Evolutionary conservation across 1,284 basidiomycete species (phyloP).

Genomic region (Heterobasidion parviporum): DNA sequence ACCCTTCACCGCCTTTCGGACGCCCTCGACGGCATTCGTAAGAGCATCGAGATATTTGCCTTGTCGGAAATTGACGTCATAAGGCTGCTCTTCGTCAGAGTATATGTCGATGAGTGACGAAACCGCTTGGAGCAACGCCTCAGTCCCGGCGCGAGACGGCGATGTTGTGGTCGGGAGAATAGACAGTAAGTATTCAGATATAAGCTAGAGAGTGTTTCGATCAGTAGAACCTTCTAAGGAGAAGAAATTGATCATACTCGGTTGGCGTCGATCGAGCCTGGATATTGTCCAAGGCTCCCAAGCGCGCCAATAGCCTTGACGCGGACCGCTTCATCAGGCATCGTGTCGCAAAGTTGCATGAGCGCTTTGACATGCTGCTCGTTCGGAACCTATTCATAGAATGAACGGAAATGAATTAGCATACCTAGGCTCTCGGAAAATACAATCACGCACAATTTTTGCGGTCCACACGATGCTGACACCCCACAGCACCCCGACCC

Average conservation of each 20-base stretch:
- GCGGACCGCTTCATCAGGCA: constrained; percentile 45
- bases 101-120: constrained; percentile 93
- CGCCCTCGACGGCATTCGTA: constrained; percentile 30
- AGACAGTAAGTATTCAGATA: constrained; percentile 62
- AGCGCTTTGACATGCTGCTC: constrained; percentile 59
- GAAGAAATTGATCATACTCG: constrained; percentile 32
- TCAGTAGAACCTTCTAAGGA: constrained; percentile 12
- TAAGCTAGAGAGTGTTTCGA: constrained; percentile 35
- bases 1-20: constrained; percentile 37
- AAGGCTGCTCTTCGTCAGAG: constrained; percentile 81
- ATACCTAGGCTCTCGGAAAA: background rate
- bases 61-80: constrained; percentile 76
- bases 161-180: constrained; percentile 34
- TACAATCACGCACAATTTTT: constrained; percentile 33
- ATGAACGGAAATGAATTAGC: too few species aligned
- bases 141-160: constrained; percentile 42
- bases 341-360: constrained; percentile 54
- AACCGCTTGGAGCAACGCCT: constrained; percentile 72
- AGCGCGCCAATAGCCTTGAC: constrained; percentile 80
- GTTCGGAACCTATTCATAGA: constrained; percentile 33
- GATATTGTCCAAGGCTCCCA: constrained; percentile 71
- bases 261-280: constrained; percentile 61
- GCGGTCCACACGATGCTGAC: constrained; percentile 65
- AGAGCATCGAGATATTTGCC: constrained; percentile 31
- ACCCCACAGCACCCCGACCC: constrained; percentile 76